A percentile compares a stretch with the other conserved stretches of the same genome.
phyloP scores from a whole-genome alignment of 2,329 filamentous ascomycete genomes.

The Neofusicoccum sp. region DNA sequence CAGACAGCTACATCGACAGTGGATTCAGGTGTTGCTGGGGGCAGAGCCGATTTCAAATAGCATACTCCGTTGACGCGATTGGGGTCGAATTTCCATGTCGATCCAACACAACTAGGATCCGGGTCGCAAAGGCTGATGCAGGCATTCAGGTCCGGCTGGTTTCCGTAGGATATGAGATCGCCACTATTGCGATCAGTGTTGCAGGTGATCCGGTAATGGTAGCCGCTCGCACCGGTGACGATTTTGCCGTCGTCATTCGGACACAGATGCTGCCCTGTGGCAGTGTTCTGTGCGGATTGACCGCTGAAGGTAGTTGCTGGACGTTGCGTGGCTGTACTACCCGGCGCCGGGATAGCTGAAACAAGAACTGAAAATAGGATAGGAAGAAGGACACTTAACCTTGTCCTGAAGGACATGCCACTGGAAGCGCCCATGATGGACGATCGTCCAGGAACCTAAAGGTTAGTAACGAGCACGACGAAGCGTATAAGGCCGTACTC shows the following conservation, averaged over 20 bases:
- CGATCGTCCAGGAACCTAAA: not conserved
- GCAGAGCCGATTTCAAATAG: not conserved
- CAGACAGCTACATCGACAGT: constrained; percentile 1
- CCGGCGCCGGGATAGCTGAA: not conserved
- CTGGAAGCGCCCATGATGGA: constrained; percentile 7
- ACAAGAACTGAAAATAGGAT: not conserved
- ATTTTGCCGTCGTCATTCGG: not conserved
- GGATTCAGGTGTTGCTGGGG: not conserved
- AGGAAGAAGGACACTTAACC: not conserved
- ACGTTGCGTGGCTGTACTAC: not conserved
- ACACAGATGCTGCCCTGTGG: not conserved
- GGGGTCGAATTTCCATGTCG: not conserved
- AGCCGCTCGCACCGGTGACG: not conserved
- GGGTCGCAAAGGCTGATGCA: not conserved
- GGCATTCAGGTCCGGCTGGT: not conserved
- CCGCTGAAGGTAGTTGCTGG: not conserved
- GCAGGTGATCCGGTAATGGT: constrained; percentile 7
- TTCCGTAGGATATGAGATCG: not conserved
- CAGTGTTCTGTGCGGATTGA: not conserved
- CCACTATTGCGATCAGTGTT: not conserved
- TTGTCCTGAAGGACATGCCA: constrained; percentile 1
- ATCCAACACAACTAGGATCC: not conserved
- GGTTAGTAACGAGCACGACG: not conserved
- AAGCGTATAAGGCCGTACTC: not conserved
- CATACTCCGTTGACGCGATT: not conserved